Evolutionary conservation across 2,329 filamentous ascomycete genomes (phyloP).

Genomic region (Microsporum ferrugineum): DNA sequence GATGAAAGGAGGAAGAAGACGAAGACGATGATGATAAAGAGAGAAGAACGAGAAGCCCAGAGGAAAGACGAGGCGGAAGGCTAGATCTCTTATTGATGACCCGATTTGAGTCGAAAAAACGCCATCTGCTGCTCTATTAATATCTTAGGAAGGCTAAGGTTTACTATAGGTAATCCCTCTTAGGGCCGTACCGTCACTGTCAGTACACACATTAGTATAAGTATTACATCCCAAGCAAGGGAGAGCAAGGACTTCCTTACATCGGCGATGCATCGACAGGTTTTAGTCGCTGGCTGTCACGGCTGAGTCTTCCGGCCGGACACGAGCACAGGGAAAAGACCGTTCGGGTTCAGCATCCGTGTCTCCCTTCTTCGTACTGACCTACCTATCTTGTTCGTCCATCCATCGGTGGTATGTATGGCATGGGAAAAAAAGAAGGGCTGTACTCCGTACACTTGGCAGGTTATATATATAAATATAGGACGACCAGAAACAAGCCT

Average conservation of each 20-base stretch:
- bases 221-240: too few relatives aligned
- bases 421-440: too few relatives aligned
- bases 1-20: background rate
- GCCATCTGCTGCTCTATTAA: background rate
- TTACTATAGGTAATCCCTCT: background rate
- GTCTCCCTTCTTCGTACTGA: background rate
- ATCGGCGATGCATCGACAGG: background rate
- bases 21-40: background rate
- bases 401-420: too few relatives aligned
- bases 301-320: background rate
- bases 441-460: too few relatives aligned
- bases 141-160: background rate
- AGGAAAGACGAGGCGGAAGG: background rate
- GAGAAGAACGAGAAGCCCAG: background rate
- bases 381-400: background rate
- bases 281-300: background rate
- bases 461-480: too few relatives aligned
- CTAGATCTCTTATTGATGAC: background rate
- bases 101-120: background rate
- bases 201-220: background rate
- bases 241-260: background rate
- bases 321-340: background rate
- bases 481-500: background rate
- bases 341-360: background rate
- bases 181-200: conserved; percentile 1